Base-by-base conservation (phyloP, 257 asterid genomes). In the Rauvolfia tetraphylla region DNA sequence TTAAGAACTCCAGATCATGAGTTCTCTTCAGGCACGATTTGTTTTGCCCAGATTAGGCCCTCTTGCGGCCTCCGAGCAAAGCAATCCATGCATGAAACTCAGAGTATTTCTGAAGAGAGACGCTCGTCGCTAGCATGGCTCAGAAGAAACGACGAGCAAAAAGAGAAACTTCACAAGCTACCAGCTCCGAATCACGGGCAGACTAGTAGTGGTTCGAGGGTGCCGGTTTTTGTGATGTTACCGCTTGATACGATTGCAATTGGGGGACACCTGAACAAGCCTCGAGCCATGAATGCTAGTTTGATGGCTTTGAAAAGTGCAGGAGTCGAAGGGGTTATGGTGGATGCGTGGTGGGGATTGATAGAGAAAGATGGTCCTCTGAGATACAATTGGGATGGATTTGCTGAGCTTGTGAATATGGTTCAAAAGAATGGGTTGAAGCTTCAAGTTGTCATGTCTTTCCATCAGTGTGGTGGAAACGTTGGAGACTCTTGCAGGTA, bases 401-500 rank as follows among this genome's bases (percentile, higher is more conserved):
- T 90, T 83, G 88, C 79, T 51, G 96, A 92, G 85, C 97, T 94
- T 75, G 78, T 94, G 14, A 87, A 86, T 67, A 86, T 92, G 96
- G 92, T 89, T 29, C 83, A 82, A 75, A 88, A 80, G 80, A 85
- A 83, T 46, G 97, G 98, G 13, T 76, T 94, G 85, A 94, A 94
- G 86, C 90, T 95, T 75, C 98, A 92, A 82, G 93, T 80, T 54
- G 98, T 90, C 74, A 94, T 95, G 98, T 92, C 98, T 71, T 92
- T 94, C 79, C 97, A 94, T 86, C 97, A 90, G 54, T 94, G 98
- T 80, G 98, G 97, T 46, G 97, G 93, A 79, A 92, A 92, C 34
- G 97, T 92, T 25, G 98, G 98, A 56, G 98, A 95, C 79, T 89
- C 95, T 61, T 95, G 97, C 97, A 88, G 88, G 98, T 92, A 86